phyloP scores from a whole-genome alignment of 1,139 yeast species.

The Diutina mesorugosa region DNA sequence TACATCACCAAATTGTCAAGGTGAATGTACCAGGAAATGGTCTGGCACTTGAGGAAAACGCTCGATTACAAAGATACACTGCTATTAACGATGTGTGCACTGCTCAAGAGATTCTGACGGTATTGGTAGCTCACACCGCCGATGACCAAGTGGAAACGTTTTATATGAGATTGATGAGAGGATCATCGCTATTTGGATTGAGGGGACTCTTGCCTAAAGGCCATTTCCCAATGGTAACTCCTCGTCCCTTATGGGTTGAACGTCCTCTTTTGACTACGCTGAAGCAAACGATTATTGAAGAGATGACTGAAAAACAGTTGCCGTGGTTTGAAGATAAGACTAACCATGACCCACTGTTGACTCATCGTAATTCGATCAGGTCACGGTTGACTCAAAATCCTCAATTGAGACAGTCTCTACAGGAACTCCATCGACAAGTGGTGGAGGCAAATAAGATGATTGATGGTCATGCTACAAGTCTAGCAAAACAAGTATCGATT shows the following conservation, averaged over 20 bases:
- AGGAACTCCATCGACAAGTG: constrained; percentile 19
- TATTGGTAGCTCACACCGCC: constrained; percentile 54
- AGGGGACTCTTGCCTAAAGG: constrained; percentile 21
- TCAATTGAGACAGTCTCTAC: constrained; percentile 30
- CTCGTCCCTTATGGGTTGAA: constrained; percentile 13
- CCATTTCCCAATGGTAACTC: constrained; percentile 14
- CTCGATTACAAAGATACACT: constrained; percentile 40
- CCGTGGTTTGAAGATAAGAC: constrained; percentile 63
- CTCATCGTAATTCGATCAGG: constrained; percentile 13
- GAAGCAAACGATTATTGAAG: constrained; percentile 32
- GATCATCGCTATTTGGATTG: constrained; percentile 51
- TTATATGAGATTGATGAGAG: constrained; percentile 37
- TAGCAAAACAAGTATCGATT: constrained; percentile 8
- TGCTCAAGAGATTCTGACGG: constrained; percentile 24
- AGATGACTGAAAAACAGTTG: constrained; percentile 28
- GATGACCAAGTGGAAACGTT: constrained; percentile 70
- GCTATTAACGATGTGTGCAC: constrained; percentile 7
- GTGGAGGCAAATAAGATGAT: constrained; percentile 9
- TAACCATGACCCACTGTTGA: constrained; percentile 39
- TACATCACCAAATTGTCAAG: constrained; percentile 21
- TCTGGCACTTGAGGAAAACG: constrained; percentile 38
- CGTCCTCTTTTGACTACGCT: constrained; percentile 42
- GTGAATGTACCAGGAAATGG: constrained; percentile 17
- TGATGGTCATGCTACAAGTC: constrained; percentile 6
- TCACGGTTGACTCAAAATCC: not conserved